Base-by-base conservation (phyloP, 2,329 filamentous ascomycete species). In the Neofusicoccum ribis region DNA sequence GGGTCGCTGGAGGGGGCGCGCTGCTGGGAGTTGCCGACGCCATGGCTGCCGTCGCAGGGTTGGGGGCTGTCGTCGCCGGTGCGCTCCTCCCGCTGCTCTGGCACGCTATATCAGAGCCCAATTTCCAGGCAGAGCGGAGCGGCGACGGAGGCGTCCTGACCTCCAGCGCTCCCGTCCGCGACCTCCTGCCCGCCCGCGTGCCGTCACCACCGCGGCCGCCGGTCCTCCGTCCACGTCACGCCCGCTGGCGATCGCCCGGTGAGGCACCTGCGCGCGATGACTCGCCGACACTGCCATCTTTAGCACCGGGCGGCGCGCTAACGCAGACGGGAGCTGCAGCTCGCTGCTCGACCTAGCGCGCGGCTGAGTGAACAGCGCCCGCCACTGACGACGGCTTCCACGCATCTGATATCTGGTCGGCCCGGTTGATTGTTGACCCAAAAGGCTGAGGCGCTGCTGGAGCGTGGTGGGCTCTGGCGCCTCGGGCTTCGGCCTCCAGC, bases 41-140 rank as follows among this genome's bases (percentile, higher is more conserved):
- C 59, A 51, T 62, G 59, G 59, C 59, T 62, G 44, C 46, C 59
- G 59, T 50, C 59, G 46, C 59, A 61, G 58, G 58, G 58, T 61
- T 59, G 54, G 54, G 58, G 34, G 58, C 58, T 41, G 58, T 60
- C 56, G 41, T 27, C 54, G 31, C 58, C 58, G 31, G 59, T 46
- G 44, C 20, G 37, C 59, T 50, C 59, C 54, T 51, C 59, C 59
- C 59, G 59, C 59, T 41, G 47, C 46, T 34, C 59, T 62, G 59
- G 59, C 59, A 62, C 59, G 59, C 59, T 62, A 62, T 51, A 51
- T 60, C 59, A 50, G 36, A 62, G 59, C 59, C 59, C 59, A 62
- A 62, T 62, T 51, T 62, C 59, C 59, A 50, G 36, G 46, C 43
- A 31, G 37, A 31, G 34, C 41, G 54, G 54, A 46, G 49, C 27